Evolutionary conservation across 768 basidiomycete species (phyloP).

Genomic region (Termitomyces sp.): DNA sequence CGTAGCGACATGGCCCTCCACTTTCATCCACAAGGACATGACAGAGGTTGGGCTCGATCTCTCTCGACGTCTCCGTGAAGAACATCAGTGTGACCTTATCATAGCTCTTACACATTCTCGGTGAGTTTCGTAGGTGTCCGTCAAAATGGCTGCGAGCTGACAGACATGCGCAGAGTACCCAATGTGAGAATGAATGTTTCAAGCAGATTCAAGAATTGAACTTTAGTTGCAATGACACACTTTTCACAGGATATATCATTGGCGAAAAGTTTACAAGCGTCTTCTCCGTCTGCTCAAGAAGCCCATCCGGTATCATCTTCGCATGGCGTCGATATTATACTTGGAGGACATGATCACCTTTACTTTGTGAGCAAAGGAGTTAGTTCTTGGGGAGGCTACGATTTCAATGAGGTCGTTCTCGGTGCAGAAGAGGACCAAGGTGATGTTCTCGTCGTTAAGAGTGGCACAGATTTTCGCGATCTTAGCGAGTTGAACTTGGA

Average conservation of each 20-base stretch:
- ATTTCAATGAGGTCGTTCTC: conserved; percentile 47
- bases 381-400: conserved; percentile 64
- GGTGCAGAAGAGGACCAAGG: conserved; percentile 75
- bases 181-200: conserved; percentile 33
- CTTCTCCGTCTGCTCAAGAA: conserved; percentile 54
- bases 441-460: conserved; percentile 75
- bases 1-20: conserved; percentile 80
- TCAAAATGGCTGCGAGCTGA: not conserved
- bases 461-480: conserved; percentile 88
- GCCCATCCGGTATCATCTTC: conserved; percentile 38
- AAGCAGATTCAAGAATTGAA: not conserved
- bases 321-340: conserved; percentile 81
- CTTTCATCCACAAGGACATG: conserved; percentile 80
- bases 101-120: conserved; percentile 86
- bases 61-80: conserved; percentile 70
- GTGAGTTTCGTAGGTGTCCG: conserved; percentile 31
- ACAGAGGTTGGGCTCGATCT: conserved; percentile 66
- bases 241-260: conserved; percentile 60
- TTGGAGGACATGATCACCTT: conserved; percentile 90
- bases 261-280: conserved; percentile 63
- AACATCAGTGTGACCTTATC: conserved; percentile 74
- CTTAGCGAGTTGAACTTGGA: conserved; percentile 73
- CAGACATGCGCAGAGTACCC: conserved; percentile 35
- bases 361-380: conserved; percentile 73
- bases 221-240: not conserved